Base-by-base conservation (phyloP, 495 filamentous ascomycete species). In the Xylaria acuta region DNA sequence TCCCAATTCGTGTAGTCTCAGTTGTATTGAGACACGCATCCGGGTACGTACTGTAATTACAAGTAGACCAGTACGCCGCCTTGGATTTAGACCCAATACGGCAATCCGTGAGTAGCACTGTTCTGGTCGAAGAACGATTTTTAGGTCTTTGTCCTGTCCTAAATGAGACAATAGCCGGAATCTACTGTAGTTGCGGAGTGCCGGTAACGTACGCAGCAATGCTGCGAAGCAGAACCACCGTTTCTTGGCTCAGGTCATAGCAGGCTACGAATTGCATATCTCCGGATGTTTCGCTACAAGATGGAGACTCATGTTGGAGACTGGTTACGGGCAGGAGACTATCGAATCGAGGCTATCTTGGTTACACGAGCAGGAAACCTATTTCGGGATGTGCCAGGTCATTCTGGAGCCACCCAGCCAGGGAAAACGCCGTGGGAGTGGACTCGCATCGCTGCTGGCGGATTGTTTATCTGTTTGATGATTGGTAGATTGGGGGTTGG, bases 321-420 rank as follows among this genome's bases (percentile, higher is more conserved):
- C 36, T 63, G 16, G 60, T 43, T 30, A 12, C 32, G 18, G 18
- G 5, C 18, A 36, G 32, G 58, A 38, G 32, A 60, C 34, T 9
- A 41, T 40, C 53, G 27, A 59, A 43, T 49, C 27, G 51, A 69
- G 43, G 40, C 64, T 30, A 67, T 67, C 45, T 30, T 53, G 22
- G 54, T 59, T 60, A 49, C 54, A 45, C 40, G 36, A 40, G 9
- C 12, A 38, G 36, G 36, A 38, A 25, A 7, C 30, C 12, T 51
- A 43, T 45, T 64, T 49, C 59, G 69, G 69, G 59, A 63, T 64
- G 22, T 64, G 36, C 62, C 38, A 64, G 59, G 68, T 41, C 58
- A 63, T 71, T n/a, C 43, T 71, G 36, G 45, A 41, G 43, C n/a
- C n/a, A n/a, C n/a, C n/a, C n/a, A n/a, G 36, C 22, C 59, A 41